A percentile compares a stretch with the other conserved stretches of the same genome.
These are phyloP conservation scores for Triticum monococcum DNA, from an alignment of 176 grass and related monocot species.

Conservation along the genomic window DNA sequence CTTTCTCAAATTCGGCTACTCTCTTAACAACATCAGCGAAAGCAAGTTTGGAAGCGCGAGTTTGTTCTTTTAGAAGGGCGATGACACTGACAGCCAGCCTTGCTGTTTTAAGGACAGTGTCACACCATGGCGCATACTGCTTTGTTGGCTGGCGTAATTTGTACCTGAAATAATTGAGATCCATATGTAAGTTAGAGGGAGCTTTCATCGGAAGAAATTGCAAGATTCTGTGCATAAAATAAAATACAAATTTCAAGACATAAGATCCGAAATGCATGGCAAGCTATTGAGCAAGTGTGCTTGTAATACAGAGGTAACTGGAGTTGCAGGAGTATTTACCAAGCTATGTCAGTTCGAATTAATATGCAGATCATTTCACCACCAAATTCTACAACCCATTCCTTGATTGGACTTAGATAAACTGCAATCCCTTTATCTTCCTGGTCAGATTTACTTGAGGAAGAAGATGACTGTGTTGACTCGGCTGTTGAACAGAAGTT, in stretches of 20 bases:
- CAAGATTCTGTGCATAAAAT: constrained; percentile 18
- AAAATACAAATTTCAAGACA: not conserved
- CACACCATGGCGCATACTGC: constrained; percentile 86
- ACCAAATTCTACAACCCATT: constrained; percentile 95
- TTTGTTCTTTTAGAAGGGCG: constrained; percentile 72
- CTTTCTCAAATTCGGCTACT: constrained; percentile 64
- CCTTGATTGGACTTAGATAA: constrained; percentile 91
- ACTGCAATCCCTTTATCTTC: constrained; percentile 64
- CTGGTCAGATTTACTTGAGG: constrained; percentile 42
- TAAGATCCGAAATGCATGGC: not conserved
- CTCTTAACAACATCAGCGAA: constrained; percentile 75
- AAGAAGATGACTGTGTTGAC: constrained; percentile 40
- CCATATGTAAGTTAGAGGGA: not conserved
- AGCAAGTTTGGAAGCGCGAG: constrained; percentile 72
- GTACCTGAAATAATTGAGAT: constrained; percentile 69
- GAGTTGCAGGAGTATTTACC: constrained; percentile 41
- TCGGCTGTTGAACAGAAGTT: constrained; percentile 67
- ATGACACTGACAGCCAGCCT: constrained; percentile 74
- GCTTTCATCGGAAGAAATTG: not conserved
- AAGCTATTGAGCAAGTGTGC: not conserved
- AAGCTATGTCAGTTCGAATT: constrained; percentile 88
- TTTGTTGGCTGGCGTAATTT: constrained; percentile 79
- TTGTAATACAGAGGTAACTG: not conserved
- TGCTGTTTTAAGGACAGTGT: constrained; percentile 84
- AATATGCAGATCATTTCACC: constrained; percentile 83